These are phyloP conservation scores for Graphilbum sp. DNA, from an alignment of 2,329 filamentous ascomycete species.

Conservation along the genomic window DNA sequence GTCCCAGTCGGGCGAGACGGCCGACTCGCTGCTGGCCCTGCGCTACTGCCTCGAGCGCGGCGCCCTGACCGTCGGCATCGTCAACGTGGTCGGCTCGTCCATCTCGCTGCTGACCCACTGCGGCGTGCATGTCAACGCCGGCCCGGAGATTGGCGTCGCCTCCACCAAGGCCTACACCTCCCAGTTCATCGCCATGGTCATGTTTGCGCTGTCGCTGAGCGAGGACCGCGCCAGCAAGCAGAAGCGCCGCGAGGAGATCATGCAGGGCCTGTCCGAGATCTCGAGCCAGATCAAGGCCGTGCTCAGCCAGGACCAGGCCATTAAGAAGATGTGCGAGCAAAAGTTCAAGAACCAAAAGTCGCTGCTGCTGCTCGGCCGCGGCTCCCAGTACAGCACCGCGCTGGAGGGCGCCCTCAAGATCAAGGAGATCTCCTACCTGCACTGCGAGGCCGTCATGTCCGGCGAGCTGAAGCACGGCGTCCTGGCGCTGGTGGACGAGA, in stretches of 20 bases:
- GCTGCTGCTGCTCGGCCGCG: constrained; percentile 79
- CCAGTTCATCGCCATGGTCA: constrained; percentile 98
- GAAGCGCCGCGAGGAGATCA: constrained; percentile 84
- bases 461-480: constrained; percentile 99
- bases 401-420: constrained; percentile 97
- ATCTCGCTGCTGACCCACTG: constrained; percentile 97
- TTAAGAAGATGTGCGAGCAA: constrained; percentile 86
- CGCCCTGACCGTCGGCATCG: constrained; percentile 90
- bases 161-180: constrained; percentile 99
- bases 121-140: constrained; percentile 98
- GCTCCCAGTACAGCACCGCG: constrained; percentile 91
- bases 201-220: constrained; percentile 92
- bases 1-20: constrained; percentile 96
- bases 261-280: constrained; percentile 76
- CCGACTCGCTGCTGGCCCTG: constrained; percentile 91
- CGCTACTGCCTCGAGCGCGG: constrained; percentile 97
- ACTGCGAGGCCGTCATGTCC: constrained; percentile 99
- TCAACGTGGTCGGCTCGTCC: constrained; percentile 96
- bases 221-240: constrained; percentile 95
- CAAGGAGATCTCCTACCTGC: constrained; percentile 99
- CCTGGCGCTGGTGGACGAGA: constrained; percentile 90
- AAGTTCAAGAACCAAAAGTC: constrained; percentile 97
- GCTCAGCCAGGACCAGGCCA: constrained; percentile 75
- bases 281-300: constrained; percentile 87
- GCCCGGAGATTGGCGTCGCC: constrained; percentile 95